These are phyloP conservation scores for Macadamia integrifolia DNA, from an alignment of 164 flowering plant species.

Conservation along the genomic window DNA sequence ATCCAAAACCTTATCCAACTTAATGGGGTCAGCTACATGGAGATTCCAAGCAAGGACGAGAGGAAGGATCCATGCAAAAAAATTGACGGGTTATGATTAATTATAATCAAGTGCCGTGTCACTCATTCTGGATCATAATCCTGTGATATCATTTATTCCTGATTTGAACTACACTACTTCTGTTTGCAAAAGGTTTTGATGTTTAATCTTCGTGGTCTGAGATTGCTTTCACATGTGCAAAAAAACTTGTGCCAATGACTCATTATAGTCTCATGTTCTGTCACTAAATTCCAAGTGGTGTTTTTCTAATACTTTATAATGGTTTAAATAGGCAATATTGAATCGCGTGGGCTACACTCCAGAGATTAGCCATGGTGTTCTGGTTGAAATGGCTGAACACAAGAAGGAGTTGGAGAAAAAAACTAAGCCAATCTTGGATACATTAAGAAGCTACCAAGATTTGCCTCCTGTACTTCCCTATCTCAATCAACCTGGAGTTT, in stretches of 20 bases:
- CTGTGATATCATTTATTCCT: background rate
- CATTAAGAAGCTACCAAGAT: slow-evolving; percentile 95
- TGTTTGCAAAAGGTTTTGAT: background rate
- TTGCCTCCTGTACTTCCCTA: slow-evolving; percentile 72
- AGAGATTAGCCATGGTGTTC: slow-evolving; percentile 81
- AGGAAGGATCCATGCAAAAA: no score
- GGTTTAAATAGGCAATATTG: slow-evolving; percentile 55
- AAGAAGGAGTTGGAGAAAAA: slow-evolving; percentile 86
- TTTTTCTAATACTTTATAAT: background rate
- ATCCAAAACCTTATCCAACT: no score
- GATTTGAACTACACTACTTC: background rate
- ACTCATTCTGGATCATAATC: no score
- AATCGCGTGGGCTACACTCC: slow-evolving; percentile 83
- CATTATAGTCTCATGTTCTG: background rate
- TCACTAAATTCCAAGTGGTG: background rate
- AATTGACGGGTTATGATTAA: no score
- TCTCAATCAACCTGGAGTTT: background rate
- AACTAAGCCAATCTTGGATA: slow-evolving; percentile 84
- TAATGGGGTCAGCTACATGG: no score
- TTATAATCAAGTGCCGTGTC: no score
- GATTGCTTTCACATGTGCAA: background rate
- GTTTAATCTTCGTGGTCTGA: background rate
- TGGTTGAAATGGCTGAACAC: slow-evolving; percentile 91
- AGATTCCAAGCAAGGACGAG: no score
- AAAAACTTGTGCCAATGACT: background rate